Evolutionary conservation across 1,284 basidiomycete genomes (phyloP).

Genomic region (Cystobasidiaceae sp.): DNA sequence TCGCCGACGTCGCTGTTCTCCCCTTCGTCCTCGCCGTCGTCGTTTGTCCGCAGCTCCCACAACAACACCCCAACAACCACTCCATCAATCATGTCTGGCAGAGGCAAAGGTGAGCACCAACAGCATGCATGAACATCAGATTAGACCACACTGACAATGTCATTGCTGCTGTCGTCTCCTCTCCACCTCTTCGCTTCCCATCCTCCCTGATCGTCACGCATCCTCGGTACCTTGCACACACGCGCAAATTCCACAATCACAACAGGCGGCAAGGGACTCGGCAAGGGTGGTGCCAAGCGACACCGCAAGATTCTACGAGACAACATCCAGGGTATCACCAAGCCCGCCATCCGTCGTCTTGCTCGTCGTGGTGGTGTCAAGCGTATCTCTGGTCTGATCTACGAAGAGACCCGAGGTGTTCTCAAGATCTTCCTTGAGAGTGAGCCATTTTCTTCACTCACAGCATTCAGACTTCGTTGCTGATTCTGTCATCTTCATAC

Average conservation of each 20-base stretch:
- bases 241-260: not conserved
- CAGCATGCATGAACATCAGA: not conserved
- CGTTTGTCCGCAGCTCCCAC: conserved; percentile 6
- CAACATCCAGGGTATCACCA: conserved; percentile 77
- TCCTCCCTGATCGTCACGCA: not conserved
- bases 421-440: conserved; percentile 66
- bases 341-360: conserved; percentile 84
- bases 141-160: not conserved
- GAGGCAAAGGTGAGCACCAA: conserved; percentile 56
- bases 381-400: conserved; percentile 54
- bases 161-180: not conserved
- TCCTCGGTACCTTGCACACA: no score
- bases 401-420: conserved; percentile 82
- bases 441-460: conserved; percentile 37
- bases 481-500: conserved; percentile 1
- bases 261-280: conserved; percentile 60
- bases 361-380: conserved; percentile 91
- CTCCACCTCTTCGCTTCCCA: not conserved
- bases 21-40: not conserved
- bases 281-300: conserved; percentile 74
- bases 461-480: not conserved
- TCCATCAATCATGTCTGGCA: conserved; percentile 61
- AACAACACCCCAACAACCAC: not conserved
- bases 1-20: not conserved
- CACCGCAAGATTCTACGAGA: conserved; percentile 57